Evolutionary conservation across 768 basidiomycete genomes (phyloP).

Genomic region (Phanerochaete carnosa): DNA sequence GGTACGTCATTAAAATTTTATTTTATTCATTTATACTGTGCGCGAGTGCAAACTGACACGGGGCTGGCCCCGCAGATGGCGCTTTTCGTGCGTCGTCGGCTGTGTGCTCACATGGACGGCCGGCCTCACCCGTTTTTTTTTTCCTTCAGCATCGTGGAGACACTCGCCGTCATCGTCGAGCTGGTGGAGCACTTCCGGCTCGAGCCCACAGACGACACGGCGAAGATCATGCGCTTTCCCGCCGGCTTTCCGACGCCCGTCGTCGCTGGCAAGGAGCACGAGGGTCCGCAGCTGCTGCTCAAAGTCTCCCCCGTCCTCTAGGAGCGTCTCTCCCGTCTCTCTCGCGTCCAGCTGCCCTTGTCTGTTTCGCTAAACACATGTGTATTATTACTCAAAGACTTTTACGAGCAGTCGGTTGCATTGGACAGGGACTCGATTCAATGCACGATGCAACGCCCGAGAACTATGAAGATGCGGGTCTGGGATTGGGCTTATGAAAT

Average conservation of each 20-base stretch:
- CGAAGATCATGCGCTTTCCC: slow-evolving; percentile 28
- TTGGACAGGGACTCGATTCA: no score
- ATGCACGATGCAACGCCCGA: no score
- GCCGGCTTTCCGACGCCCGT: slow-evolving; percentile 31
- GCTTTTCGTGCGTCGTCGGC: slow-evolving; percentile 9
- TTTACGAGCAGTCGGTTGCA: no score
- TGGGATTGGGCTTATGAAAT: no score
- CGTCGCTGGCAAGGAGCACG: slow-evolving; percentile 23
- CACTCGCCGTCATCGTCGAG: slow-evolving; percentile 32
- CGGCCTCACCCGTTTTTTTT: not conserved
- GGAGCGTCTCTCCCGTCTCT: no score
- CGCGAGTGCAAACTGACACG: no score
- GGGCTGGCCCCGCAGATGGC: slow-evolving; percentile 19
- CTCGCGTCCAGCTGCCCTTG: no score
- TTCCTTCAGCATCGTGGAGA: slow-evolving; percentile 26
- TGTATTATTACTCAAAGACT: no score
- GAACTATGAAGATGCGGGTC: no score
- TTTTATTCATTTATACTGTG: no score
- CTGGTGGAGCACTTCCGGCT: slow-evolving; percentile 35
- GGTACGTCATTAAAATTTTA: not conserved
- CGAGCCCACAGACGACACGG: slow-evolving; percentile 26
- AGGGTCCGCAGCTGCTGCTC: slow-evolving; percentile 32
- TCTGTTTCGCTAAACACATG: no score
- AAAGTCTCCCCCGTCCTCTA: slow-evolving; percentile 14
- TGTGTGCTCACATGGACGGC: no score